phyloP scores from a whole-genome alignment of 495 filamentous ascomycete species.

The Bacidia rubella region DNA sequence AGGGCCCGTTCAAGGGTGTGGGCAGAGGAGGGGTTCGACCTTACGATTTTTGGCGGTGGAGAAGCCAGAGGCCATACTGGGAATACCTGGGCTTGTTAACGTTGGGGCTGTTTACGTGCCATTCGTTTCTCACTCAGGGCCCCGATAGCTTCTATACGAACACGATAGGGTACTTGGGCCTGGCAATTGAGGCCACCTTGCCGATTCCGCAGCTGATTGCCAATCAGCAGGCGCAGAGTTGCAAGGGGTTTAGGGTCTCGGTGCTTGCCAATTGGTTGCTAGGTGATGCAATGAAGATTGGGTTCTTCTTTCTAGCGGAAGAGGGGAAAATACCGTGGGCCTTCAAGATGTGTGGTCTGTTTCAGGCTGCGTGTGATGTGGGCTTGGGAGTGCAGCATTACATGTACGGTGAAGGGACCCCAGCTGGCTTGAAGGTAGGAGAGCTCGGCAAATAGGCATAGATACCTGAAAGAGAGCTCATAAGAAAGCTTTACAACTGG shows the following conservation, averaged over 20 bases:
- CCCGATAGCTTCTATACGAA: constrained; percentile 54
- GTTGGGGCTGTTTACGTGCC: constrained; percentile 48
- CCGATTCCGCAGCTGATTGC: constrained; percentile 79
- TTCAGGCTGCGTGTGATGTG: constrained; percentile 76
- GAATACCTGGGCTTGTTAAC: constrained; percentile 65
- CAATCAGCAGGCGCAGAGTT: constrained; percentile 65
- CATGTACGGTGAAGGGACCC: constrained; percentile 54
- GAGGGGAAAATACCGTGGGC: constrained; percentile 60
- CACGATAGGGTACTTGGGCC: constrained; percentile 67
- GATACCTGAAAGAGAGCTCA: too few species aligned
- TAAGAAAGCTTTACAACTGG: neutral
- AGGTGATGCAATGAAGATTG: constrained; percentile 92
- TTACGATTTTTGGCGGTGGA: constrained; percentile 94
- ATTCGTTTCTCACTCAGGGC: constrained; percentile 55
- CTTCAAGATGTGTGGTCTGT: constrained; percentile 85
- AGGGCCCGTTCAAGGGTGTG: constrained; percentile 39
- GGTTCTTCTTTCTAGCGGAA: constrained; percentile 70
- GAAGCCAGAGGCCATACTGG: constrained; percentile 78
- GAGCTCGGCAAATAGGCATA: neutral
- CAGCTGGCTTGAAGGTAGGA: neutral
- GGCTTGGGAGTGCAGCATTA: constrained; percentile 77
- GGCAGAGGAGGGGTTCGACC: constrained; percentile 40
- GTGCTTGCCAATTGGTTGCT: constrained; percentile 80
- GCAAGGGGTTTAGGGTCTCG: constrained; percentile 78
- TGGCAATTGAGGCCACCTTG: constrained; percentile 77